Conservation (phyloP, 225 moss, liverwort and hornwort genomes). For the Lunularia cruciata region DNA sequence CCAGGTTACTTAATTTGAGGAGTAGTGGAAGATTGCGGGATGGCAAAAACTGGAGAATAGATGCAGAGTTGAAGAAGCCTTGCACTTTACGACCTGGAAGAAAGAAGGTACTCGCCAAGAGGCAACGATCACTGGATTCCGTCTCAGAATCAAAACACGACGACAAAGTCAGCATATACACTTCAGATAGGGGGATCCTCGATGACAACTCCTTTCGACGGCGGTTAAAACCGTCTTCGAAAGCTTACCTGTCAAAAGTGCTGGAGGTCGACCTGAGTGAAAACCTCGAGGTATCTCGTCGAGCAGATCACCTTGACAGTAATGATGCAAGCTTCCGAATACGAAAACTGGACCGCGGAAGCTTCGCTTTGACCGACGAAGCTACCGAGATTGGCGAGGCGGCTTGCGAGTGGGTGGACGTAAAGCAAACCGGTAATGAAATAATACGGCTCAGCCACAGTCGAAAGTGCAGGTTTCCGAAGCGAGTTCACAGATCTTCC, state of each 20-base stretch:
- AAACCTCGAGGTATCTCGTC: not conserved
- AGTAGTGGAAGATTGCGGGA: slow-evolving; percentile 34
- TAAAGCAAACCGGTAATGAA: not conserved
- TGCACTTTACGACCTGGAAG: slow-evolving; percentile 24
- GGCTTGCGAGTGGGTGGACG: not conserved
- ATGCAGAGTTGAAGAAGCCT: slow-evolving; percentile 26
- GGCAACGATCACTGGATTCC: not conserved
- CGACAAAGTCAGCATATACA: slow-evolving; percentile 9
- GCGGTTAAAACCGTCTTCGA: not conserved
- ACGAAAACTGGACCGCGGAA: not conserved
- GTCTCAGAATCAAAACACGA: not conserved
- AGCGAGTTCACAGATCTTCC: not conserved
- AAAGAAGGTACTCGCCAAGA: slow-evolving; percentile 26
- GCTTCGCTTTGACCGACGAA: not conserved
- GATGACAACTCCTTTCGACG: not conserved
- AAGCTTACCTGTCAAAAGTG: not conserved
- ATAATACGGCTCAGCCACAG: not conserved
- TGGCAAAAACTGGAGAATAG: slow-evolving; percentile 32
- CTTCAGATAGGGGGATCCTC: too few species aligned
- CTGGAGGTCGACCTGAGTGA: not conserved
- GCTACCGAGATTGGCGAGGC: not conserved
- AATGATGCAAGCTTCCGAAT: not conserved
- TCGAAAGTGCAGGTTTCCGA: not conserved
- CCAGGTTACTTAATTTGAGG: slow-evolving; percentile 15
- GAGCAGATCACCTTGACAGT: not conserved